These are phyloP conservation scores for Limnomonas spitsbergensis DNA, from an alignment of 139 green algal species.

Conservation along the genomic window DNA sequence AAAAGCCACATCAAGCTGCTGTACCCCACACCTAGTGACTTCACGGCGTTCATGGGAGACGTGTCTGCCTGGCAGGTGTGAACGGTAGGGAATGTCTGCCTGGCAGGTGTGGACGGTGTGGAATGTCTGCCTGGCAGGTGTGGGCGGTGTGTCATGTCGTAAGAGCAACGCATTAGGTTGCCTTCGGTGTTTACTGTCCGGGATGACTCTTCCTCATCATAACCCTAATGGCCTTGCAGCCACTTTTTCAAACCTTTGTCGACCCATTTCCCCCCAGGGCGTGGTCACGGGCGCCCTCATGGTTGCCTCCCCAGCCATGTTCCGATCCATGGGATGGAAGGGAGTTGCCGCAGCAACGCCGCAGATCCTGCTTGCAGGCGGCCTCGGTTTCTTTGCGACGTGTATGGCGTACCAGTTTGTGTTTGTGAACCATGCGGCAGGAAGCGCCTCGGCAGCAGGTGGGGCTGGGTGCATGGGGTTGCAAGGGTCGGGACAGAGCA, in stretches of 20 bases:
- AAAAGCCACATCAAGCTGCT: slow-evolving; percentile 88
- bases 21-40: slow-evolving; percentile 74
- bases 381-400: slow-evolving; percentile 69
- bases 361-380: slow-evolving; percentile 54
- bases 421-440: background rate
- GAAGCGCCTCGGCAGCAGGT: too few species aligned
- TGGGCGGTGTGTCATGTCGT: too few species aligned
- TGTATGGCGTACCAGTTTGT: slow-evolving; percentile 62
- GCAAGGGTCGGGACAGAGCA: too few species aligned
- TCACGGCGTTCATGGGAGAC: slow-evolving; percentile 75
- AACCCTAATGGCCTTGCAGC: too few species aligned
- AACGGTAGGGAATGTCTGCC: background rate
- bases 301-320: slow-evolving; percentile 66
- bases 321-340: slow-evolving; percentile 72
- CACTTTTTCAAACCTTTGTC: too few species aligned
- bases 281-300: slow-evolving; percentile 13
- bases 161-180: background rate
- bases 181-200: background rate
- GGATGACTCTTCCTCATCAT: too few species aligned
- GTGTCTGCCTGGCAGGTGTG: slow-evolving; percentile 74
- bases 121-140: too few species aligned
- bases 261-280: too few species aligned
- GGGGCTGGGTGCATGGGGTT: too few species aligned
- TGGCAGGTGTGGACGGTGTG: too few species aligned
- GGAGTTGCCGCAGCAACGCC: slow-evolving; percentile 77